These are phyloP conservation scores for Leonotis leonurus DNA, from an alignment of 257 asterid genomes.

Conservation along the genomic window DNA sequence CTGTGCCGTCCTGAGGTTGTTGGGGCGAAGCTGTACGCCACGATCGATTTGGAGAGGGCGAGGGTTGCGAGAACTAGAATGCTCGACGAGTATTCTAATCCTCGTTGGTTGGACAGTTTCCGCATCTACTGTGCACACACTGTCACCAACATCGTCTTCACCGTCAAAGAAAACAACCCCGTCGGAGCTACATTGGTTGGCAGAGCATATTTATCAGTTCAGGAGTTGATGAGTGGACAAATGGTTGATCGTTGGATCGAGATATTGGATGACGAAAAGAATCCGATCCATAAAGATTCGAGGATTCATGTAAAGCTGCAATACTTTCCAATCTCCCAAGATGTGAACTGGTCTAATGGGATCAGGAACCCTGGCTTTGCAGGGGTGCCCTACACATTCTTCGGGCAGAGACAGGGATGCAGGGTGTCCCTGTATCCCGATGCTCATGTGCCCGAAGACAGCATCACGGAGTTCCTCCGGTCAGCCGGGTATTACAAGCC, in stretches of 20 bases:
- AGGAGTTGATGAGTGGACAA: conserved; percentile 37
- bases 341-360: conserved; percentile 67
- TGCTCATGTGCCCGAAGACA: conserved; percentile 53
- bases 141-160: conserved; percentile 55
- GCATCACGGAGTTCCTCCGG: conserved; percentile 24
- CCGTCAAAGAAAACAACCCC: conserved; percentile 51
- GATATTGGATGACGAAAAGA: conserved; percentile 44
- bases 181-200: conserved; percentile 79
- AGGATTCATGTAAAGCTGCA: conserved; percentile 57
- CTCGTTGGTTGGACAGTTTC: conserved; percentile 64
- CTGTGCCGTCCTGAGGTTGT: conserved; percentile 54
- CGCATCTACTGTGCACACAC: conserved; percentile 65
- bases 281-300: conserved; percentile 48
- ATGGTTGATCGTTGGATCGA: conserved; percentile 54
- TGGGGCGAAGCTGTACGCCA: conserved; percentile 56
- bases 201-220: conserved; percentile 61
- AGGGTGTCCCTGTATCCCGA: conserved; percentile 59
- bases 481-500: conserved; percentile 32
- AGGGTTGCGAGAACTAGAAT: conserved; percentile 62
- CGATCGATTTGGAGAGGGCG: conserved; percentile 66
- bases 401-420: conserved; percentile 65
- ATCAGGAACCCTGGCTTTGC: conserved; percentile 31
- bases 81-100: conserved; percentile 42
- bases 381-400: conserved; percentile 64
- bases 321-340: conserved; percentile 37